Conservation (phyloP, 495 filamentous ascomycete species). For the Xylaria acuta region DNA sequence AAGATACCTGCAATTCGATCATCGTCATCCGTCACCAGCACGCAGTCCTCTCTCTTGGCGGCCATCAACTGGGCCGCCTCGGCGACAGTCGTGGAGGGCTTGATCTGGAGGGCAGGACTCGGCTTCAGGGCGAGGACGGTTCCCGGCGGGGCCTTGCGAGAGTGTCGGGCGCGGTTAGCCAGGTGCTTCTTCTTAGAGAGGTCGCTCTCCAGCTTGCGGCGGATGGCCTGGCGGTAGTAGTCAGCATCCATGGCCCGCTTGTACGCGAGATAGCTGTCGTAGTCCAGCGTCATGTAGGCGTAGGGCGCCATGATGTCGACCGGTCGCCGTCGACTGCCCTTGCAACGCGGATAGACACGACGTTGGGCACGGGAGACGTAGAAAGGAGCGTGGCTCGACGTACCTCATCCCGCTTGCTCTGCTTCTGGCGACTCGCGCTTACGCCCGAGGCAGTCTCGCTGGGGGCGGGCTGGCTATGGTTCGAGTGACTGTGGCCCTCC, state of each 20-base stretch:
- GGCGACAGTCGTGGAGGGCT: constrained; percentile 90
- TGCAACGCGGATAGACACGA: neutral
- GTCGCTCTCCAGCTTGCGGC: constrained; percentile 93
- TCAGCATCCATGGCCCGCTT: constrained; percentile 38
- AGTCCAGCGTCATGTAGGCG: constrained; percentile 15
- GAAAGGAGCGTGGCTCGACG: constrained; percentile 36
- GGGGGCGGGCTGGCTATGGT: constrained; percentile 45
- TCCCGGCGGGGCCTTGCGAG: constrained; percentile 92
- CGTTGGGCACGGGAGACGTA: neutral
- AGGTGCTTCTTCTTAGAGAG: constrained; percentile 95
- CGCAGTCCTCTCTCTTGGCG: constrained; percentile 97
- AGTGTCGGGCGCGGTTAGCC: constrained; percentile 75
- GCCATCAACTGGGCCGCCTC: constrained; percentile 99
- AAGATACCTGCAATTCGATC: constrained; percentile 98
- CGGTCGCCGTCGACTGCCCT: neutral
- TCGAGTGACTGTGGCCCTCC: constrained; percentile 61
- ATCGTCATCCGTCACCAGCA: constrained; percentile 98
- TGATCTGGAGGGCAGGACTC: constrained; percentile 96
- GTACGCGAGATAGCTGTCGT: constrained; percentile 20
- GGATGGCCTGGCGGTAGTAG: constrained; percentile 74
- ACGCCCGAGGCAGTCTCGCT: constrained; percentile 78
- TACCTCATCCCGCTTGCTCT: constrained; percentile 98
- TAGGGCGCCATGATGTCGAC: neutral
- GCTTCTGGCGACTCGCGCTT: constrained; percentile 89
- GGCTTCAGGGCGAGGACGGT: constrained; percentile 95